Percentiles rank a stretch among this genome's conserved stretches.
These are phyloP conservation scores for Saccharomycopsis selenospora DNA, from an alignment of 805 yeast genomes.

Conservation along the genomic window DNA sequence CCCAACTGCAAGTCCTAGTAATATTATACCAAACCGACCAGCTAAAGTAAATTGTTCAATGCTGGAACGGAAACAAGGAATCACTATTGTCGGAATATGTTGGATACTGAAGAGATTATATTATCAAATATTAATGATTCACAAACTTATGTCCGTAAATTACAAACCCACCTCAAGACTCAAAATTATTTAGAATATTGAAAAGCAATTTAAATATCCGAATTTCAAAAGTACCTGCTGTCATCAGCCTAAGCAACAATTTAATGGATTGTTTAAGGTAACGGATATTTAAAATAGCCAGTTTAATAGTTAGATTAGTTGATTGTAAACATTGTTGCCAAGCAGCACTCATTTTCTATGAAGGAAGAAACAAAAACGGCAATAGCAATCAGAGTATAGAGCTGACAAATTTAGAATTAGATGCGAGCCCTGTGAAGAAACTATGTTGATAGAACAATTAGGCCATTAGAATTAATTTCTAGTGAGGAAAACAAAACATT, in stretches of 20 bases:
- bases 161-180: slow-evolving; percentile 25
- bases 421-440: slow-evolving; percentile 33
- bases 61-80: slow-evolving; percentile 24
- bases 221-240: slow-evolving; percentile 25
- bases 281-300: background rate
- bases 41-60: slow-evolving; percentile 18
- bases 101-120: slow-evolving; percentile 33
- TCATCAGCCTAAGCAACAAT: slow-evolving; percentile 17
- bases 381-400: too few relatives aligned
- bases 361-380: too few relatives aligned
- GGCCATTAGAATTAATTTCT: slow-evolving; percentile 33
- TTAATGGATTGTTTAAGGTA: background rate
- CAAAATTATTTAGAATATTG: slow-evolving; percentile 33
- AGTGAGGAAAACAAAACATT: slow-evolving; percentile 28
- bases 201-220: slow-evolving; percentile 27
- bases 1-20: background rate
- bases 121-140: slow-evolving; percentile 36
- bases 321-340: slow-evolving; percentile 20
- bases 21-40: background rate
- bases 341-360: too few relatives aligned
- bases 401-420: slow-evolving; percentile 35
- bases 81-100: slow-evolving; percentile 33
- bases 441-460: slow-evolving; percentile 40
- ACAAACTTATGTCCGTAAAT: slow-evolving; percentile 38
- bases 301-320: background rate